Evolutionary conservation across 202 grass and related monocot genomes (phyloP), one percentile per base, ranked within the genome.

Genomic region (Brachypodium distachyon): DNA sequence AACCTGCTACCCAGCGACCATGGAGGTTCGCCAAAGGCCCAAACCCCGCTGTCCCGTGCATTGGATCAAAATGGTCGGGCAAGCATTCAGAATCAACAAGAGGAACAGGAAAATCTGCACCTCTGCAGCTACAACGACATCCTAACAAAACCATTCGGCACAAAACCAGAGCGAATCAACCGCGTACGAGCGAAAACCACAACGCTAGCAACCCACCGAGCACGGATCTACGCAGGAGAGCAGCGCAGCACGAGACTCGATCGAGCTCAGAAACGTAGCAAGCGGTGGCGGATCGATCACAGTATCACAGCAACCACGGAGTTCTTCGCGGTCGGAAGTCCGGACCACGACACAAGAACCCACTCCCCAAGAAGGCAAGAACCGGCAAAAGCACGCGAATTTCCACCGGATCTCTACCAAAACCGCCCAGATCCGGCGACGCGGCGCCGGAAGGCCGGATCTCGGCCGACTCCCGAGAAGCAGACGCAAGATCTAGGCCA

Each of bases 401-500:
- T 80, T 37, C 12, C 19, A 3, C 56, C 44, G 70, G 70, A 82
- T 82, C 80, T 75, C 56, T 2, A 16, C 13, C 9, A 3, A 0
- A 49, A 27, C 0, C 18, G 71, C 60, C 33, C 80, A 82, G 70
- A 83, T 83, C 81, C 62, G 40, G 61, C 14, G 9, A 6, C 13
- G 19, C 28, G 56, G 22, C 19, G 31, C 13, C 32, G 14, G 43
- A 37, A 63, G 51, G 55, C 29, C 41, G 23, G 56, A 76, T 49
- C 72, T 69, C 19, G 40, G 41, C 1, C 14, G 39, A 9, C 9
- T 0, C 14, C 4, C n/a, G 25, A 33, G 16, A 0, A 2, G 33
- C 46, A 6, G 2, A 27, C n/a, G 61, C 80, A 58, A 83, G 72
- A 83, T 83, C 72, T 60, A 40, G n/a, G n/a, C n/a, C n/a, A n/a